Conservation (phyloP, 768 basidiomycete genomes). For the Holtermanniella nyarrowii region DNA sequence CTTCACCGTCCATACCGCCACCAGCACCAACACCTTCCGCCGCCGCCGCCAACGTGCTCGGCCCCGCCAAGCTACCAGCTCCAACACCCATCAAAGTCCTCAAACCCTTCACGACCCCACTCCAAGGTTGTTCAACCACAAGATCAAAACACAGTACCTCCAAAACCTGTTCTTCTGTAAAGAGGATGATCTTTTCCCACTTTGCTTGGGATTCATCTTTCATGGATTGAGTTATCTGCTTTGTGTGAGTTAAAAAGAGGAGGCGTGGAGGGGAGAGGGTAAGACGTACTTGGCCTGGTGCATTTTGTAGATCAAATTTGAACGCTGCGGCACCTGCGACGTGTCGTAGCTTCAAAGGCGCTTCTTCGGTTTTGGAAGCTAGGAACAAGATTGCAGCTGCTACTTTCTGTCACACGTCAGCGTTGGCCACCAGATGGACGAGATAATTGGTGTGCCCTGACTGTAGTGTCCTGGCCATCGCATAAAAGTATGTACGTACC, state of each 20-base stretch:
- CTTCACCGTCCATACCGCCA: neutral
- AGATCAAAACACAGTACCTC: slow-evolving; percentile 39
- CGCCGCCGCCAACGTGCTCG: neutral
- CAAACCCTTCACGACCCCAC: neutral
- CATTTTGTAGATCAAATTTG: slow-evolving; percentile 10
- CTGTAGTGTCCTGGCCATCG: neutral
- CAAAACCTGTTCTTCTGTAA: slow-evolving; percentile 32
- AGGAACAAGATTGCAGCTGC: slow-evolving; percentile 37
- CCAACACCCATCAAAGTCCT: neutral
- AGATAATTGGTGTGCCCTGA: neutral
- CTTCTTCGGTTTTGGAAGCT: slow-evolving; percentile 36
- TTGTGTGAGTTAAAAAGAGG: too few species aligned
- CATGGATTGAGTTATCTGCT: neutral
- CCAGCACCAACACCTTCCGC: too few species aligned
- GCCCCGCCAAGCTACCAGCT: neutral
- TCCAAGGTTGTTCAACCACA: slow-evolving; percentile 24
- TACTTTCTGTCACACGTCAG: slow-evolving; percentile 11
- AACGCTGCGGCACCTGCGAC: slow-evolving; percentile 16
- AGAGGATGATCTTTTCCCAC: slow-evolving; percentile 24
- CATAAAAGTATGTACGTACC: slow-evolving; percentile 5
- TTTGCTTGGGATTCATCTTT: neutral
- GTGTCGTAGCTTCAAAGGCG: slow-evolving; percentile 22
- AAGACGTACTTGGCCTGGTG: neutral
- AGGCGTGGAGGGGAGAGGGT: too few species aligned
- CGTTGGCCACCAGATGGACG: neutral